These are phyloP conservation scores for Colletotrichum brevisporum DNA, from an alignment of 2,329 filamentous ascomycete genomes.

Conservation along the genomic window DNA sequence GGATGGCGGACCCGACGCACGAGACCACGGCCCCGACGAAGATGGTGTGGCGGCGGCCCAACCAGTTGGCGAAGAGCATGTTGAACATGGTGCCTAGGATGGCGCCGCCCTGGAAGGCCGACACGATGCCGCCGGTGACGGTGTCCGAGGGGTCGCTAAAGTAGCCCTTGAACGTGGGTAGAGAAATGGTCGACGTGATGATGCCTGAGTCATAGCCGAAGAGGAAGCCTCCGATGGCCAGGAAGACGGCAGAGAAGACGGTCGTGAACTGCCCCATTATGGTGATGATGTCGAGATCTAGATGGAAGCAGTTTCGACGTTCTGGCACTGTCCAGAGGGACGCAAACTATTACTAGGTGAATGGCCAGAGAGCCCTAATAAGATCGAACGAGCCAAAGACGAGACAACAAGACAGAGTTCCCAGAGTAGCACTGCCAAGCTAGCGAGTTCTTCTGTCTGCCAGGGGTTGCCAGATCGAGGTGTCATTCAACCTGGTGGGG, in stretches of 20 bases:
- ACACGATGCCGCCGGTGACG: slow-evolving; percentile 45
- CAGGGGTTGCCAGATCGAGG: neutral
- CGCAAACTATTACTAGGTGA: neutral
- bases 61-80: slow-evolving; percentile 48
- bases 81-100: slow-evolving; percentile 47
- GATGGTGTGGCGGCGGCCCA: slow-evolving; percentile 49
- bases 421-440: neutral
- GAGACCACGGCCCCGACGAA: slow-evolving; percentile 49
- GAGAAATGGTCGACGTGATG: slow-evolving; percentile 52
- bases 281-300: neutral
- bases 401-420: neutral
- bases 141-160: slow-evolving; percentile 54
- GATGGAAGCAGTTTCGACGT: no score
- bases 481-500: slow-evolving; percentile 31
- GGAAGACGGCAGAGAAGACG: slow-evolving; percentile 43
- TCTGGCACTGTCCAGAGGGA: neutral
- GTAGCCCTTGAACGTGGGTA: slow-evolving; percentile 53
- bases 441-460: neutral
- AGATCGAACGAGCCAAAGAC: neutral
- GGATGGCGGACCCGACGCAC: slow-evolving; percentile 48
- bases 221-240: slow-evolving; percentile 47
- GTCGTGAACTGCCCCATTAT: slow-evolving; percentile 38
- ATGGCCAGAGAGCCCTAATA: neutral
- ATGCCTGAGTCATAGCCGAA: slow-evolving; percentile 65
- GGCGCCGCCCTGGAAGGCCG: slow-evolving; percentile 47